Conservation (phyloP, 2,329 filamentous ascomycete species). For the Trichophyton verrucosum region DNA sequence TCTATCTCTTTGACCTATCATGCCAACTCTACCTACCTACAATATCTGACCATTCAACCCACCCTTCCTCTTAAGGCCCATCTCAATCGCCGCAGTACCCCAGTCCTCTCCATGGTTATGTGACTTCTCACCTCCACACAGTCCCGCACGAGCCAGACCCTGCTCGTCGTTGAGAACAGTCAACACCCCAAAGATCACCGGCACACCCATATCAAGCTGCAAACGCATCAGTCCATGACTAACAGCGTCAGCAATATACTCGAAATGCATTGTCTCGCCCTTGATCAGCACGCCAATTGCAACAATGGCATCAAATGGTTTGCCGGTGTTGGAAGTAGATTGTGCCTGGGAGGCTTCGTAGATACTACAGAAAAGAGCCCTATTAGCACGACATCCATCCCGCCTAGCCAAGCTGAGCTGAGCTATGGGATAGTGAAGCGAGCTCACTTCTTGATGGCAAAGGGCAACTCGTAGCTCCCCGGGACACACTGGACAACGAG, state of each 20-base stretch:
- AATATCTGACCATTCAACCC: conserved; percentile 62
- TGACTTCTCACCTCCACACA: conserved; percentile 38
- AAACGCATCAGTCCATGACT: conserved; percentile 89
- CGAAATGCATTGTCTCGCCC: conserved; percentile 98
- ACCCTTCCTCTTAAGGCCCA: conserved; percentile 73
- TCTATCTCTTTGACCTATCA: not conserved
- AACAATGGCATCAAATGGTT: conserved; percentile 83
- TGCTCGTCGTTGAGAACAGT: conserved; percentile 84
- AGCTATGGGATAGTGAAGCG: not conserved
- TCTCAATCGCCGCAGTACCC: conserved; percentile 86
- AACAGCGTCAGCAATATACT: conserved; percentile 90
- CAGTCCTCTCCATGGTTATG: conserved; percentile 98
- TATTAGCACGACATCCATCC: no score
- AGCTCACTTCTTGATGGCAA: conserved; percentile 65
- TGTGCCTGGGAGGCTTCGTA: no score
- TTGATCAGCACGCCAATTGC: conserved; percentile 96
- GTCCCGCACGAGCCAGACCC: conserved; percentile 68
- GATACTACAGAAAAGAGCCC: no score
- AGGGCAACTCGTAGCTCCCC: conserved; percentile 87
- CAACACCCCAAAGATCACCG: conserved; percentile 82
- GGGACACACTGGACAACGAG: conserved; percentile 84
- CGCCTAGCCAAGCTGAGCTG: not conserved
- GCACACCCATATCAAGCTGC: conserved; percentile 76
- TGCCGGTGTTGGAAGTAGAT: conserved; percentile 35
- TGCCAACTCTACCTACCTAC: conserved; percentile 12